These are phyloP conservation scores for Fusarium brevicatenulatum DNA, from an alignment of 2,329 filamentous ascomycete genomes.

Conservation along the genomic window DNA sequence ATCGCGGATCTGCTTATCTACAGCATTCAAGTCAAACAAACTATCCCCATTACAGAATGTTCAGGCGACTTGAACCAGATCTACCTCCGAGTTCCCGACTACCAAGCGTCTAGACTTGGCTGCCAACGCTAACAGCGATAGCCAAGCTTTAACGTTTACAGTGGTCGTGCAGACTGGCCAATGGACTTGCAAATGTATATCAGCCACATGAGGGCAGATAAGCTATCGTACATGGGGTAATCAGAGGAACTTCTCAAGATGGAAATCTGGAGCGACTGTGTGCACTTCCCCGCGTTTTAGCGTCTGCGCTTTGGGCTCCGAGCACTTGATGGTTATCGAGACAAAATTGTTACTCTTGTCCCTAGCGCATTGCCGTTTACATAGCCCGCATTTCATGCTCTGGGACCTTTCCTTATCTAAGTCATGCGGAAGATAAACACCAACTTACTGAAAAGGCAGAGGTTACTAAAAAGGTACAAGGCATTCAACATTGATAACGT, in stretches of 20 bases:
- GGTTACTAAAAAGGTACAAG: not conserved
- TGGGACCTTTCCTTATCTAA: not conserved
- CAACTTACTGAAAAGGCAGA: rapidly evolving
- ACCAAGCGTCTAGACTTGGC: not conserved
- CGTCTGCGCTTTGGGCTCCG: not conserved
- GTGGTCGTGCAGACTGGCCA: not conserved
- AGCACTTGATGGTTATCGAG: not conserved
- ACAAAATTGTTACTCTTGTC: not conserved
- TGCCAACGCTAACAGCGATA: not conserved
- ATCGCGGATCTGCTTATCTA: not conserved
- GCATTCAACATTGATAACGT: not conserved
- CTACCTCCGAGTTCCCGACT: not conserved
- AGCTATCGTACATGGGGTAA: not conserved
- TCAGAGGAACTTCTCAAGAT: not conserved
- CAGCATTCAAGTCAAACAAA: not conserved
- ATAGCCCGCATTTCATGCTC: not conserved
- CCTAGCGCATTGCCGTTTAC: rapidly evolving
- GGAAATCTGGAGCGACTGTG: not conserved
- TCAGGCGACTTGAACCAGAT: not conserved
- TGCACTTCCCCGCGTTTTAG: not conserved
- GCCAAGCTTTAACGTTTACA: not conserved
- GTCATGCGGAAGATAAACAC: not conserved
- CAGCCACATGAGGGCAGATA: not conserved
- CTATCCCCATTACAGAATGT: not conserved
- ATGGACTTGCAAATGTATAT: not conserved